phyloP scores from a whole-genome alignment of 75 land plant species.

The Ceratopteris richardii region DNA sequence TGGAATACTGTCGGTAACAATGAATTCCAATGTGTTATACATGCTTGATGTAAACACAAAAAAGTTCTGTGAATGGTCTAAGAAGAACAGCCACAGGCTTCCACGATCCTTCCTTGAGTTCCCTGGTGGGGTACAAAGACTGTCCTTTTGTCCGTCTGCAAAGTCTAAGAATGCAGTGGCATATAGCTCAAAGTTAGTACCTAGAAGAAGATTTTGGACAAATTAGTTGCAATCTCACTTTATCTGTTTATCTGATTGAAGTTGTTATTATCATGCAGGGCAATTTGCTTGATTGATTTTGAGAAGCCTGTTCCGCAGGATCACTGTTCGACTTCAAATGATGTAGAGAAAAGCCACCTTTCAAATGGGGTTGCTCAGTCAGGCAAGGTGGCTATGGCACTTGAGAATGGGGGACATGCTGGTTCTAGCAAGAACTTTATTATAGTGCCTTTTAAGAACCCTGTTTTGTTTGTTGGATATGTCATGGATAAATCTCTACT shows the following conservation, averaged over 20 bases:
- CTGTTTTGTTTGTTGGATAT: slow-evolving; percentile 80
- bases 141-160: slow-evolving; percentile 52
- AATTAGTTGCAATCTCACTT: too few species aligned
- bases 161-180: slow-evolving; percentile 57
- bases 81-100: slow-evolving; percentile 37
- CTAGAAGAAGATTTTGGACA: too few species aligned
- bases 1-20: slow-evolving; percentile 58
- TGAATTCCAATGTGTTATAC: slow-evolving; percentile 75
- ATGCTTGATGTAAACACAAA: slow-evolving; percentile 80
- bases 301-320: slow-evolving; percentile 52
- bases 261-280: slow-evolving; percentile 60
- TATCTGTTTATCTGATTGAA: too few species aligned
- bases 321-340: slow-evolving; percentile 5
- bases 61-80: slow-evolving; percentile 84
- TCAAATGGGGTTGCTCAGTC: too few species aligned
- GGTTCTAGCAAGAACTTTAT: slow-evolving; percentile 45
- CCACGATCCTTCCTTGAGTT: slow-evolving; percentile 70
- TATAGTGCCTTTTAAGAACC: slow-evolving; percentile 51
- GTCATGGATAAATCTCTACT: slow-evolving; percentile 51
- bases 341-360: too few species aligned
- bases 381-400: not conserved
- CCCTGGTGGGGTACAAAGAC: slow-evolving; percentile 87
- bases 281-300: slow-evolving; percentile 93
- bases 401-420: not conserved
- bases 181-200: slow-evolving; percentile 76